Evolutionary conservation across 129 eudicot genomes (phyloP).

Genomic region (Lonicera japonica): DNA sequence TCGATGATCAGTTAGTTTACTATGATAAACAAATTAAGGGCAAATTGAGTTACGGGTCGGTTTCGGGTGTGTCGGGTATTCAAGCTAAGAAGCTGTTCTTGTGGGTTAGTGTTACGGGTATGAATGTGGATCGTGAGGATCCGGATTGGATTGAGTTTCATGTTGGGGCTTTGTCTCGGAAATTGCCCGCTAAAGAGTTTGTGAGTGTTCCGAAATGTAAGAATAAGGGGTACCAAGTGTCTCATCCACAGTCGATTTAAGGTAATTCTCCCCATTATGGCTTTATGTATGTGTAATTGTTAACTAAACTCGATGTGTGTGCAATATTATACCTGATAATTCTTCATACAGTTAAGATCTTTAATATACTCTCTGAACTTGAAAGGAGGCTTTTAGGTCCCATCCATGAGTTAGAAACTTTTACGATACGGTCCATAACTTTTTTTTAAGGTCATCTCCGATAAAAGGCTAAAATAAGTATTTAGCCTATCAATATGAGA

Average conservation of each 20-base stretch:
- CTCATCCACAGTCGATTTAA: slow-evolving; percentile 11
- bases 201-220: slow-evolving; percentile 46
- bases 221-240: slow-evolving; percentile 28
- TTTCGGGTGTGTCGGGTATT: slow-evolving; percentile 65
- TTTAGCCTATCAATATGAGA: too few species aligned
- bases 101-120: slow-evolving; percentile 66
- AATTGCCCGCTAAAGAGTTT: slow-evolving; percentile 56
- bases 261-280: neutral
- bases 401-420: too few species aligned
- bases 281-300: too few species aligned
- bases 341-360: too few species aligned
- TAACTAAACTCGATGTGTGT: too few species aligned
- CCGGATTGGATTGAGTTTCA: slow-evolving; percentile 50
- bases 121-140: slow-evolving; percentile 42
- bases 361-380: too few species aligned
- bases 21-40: slow-evolving; percentile 46
- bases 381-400: too few species aligned
- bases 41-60: slow-evolving; percentile 49
- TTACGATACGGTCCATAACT: too few species aligned
- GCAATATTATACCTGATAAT: too few species aligned
- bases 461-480: too few species aligned
- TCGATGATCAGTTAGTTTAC: slow-evolving; percentile 59
- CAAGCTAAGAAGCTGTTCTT: slow-evolving; percentile 66
- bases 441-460: too few species aligned
- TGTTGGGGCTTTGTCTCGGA: slow-evolving; percentile 62